Conservation (phyloP, 2,329 filamentous ascomycete genomes). For the Anisogramma anomala region DNA sequence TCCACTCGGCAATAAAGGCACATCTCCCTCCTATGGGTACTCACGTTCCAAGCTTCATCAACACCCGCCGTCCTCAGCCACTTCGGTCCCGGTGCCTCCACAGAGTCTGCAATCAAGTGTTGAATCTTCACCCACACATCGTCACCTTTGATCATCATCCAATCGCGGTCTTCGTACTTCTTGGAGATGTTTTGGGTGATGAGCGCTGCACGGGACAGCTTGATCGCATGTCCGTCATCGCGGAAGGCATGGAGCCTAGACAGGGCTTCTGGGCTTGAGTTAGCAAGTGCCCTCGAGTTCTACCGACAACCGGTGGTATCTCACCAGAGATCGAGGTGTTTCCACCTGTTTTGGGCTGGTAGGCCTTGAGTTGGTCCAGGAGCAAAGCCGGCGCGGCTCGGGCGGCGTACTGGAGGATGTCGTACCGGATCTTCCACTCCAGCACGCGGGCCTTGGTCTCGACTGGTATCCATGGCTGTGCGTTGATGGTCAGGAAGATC, state of each 20-base stretch:
- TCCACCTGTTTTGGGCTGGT: slow-evolving; percentile 35
- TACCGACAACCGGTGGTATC: slow-evolving; percentile 15
- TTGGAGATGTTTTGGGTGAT: slow-evolving; percentile 45
- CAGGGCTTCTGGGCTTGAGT: slow-evolving; percentile 18
- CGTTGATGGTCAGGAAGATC: slow-evolving; percentile 62
- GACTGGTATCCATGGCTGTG: slow-evolving; percentile 46
- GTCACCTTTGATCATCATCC: slow-evolving; percentile 41
- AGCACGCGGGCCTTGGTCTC: slow-evolving; percentile 57
- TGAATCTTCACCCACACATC: slow-evolving; percentile 49
- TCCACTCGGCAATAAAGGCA: not conserved
- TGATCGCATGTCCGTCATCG: slow-evolving; percentile 76
- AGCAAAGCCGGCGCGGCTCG: slow-evolving; percentile 50
- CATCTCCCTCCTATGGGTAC: slow-evolving; percentile 1
- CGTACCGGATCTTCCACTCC: slow-evolving; percentile 70
- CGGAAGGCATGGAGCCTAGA: slow-evolving; percentile 32
- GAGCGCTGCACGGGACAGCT: slow-evolving; percentile 59
- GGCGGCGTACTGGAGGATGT: slow-evolving; percentile 63
- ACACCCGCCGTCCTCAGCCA: slow-evolving; percentile 57
- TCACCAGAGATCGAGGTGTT: slow-evolving; percentile 31
- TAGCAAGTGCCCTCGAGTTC: not conserved
- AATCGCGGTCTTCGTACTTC: slow-evolving; percentile 33
- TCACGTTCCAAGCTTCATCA: slow-evolving; percentile 50
- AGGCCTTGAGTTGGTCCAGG: slow-evolving; percentile 46
- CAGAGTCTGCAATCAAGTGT: slow-evolving; percentile 51
- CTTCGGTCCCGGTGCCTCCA: slow-evolving; percentile 36